A percentile compares a stretch with the other conserved stretches of the same genome.
These are phyloP conservation scores for Trypanosoma theileri DNA, from an alignment of 208 protist genomes.

Conservation along the genomic window DNA sequence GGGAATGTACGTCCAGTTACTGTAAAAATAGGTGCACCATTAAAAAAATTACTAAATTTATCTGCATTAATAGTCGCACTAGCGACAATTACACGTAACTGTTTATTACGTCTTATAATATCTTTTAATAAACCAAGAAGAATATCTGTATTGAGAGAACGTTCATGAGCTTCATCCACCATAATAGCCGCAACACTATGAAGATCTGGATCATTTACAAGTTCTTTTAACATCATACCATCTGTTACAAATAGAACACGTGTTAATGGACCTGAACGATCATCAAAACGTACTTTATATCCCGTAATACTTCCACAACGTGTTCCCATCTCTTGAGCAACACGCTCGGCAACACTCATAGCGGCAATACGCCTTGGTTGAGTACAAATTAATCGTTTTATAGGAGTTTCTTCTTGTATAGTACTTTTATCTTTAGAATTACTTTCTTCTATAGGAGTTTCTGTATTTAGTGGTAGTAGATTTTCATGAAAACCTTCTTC, in stretches of 20 bases:
- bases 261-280: slow-evolving; percentile 90
- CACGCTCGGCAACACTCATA: slow-evolving; percentile 97
- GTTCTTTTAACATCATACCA: slow-evolving; percentile 99
- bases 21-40: slow-evolving; percentile 92
- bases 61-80: slow-evolving; percentile 98
- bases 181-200: slow-evolving; percentile 96
- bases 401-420: slow-evolving; percentile 32
- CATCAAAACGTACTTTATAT: slow-evolving; percentile 98
- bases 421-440: neutral
- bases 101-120: slow-evolving; percentile 72
- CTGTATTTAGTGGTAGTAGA: neutral
- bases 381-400: slow-evolving; percentile 92
- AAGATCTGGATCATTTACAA: slow-evolving; percentile 94
- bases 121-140: slow-evolving; percentile 88
- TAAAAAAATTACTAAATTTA: slow-evolving; percentile 98
- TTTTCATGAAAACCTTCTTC: slow-evolving; percentile 73
- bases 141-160: slow-evolving; percentile 96
- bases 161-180: slow-evolving; percentile 99
- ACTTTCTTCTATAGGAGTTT: neutral
- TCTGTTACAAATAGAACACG: slow-evolving; percentile 98
- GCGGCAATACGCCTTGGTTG: slow-evolving; percentile 99
- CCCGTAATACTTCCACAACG: slow-evolving; percentile 92
- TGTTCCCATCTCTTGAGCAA: slow-evolving; percentile 93
- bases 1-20: slow-evolving; percentile 97
- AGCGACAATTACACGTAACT: slow-evolving; percentile 97